Base-by-base conservation (phyloP, 495 filamentous ascomycete species). In the Aspergillus conjunctus region DNA sequence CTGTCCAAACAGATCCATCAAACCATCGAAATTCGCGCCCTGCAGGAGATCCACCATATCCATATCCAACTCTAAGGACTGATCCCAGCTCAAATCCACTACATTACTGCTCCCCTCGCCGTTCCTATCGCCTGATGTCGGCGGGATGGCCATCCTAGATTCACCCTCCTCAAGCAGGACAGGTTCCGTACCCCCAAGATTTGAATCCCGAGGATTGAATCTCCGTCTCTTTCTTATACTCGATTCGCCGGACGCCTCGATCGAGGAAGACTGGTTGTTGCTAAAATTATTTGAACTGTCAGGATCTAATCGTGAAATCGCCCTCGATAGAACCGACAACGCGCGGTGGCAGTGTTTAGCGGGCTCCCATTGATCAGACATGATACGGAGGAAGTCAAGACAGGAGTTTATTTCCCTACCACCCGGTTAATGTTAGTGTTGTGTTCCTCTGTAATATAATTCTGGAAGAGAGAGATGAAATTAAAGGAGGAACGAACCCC, bases 341-440 rank as follows among this genome's bases (percentile, higher is more conserved):
- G 76, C 71, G 1, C 65, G 66, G 20, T 74, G 68, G 49, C 76
- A 77, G 41, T 77, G 73, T 48, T 67, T 73, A 11, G 75, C 75
- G 4, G 74, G 74, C 62, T 78, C 74, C 75, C 75, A 78, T 61
- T 76, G 73, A 6, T 39, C 17, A 56, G 70, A 72, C 74, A 78
- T 78, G 7, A 59, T 66, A n/a, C 61, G 58, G 15, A 78, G 53
- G 32, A 73, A 70, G 15, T 59, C 51, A 8, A 70, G 69, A 26
- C 71, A 76, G 21, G 67, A 62, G 14, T 66, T 55, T 6, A 78
- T 75, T 57, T 78, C 75, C 34, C 75, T 78, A 31, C 0, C 5
- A 6, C 14, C 20, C 15, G 11, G 14, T 18, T 4, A 26, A 26
- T 5, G 14, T 30, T 33, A 18, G n/a, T n/a, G 43, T 11, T 43